phyloP scores from a whole-genome alignment of 78 protist species.

The Dictyostelium purpureum region DNA sequence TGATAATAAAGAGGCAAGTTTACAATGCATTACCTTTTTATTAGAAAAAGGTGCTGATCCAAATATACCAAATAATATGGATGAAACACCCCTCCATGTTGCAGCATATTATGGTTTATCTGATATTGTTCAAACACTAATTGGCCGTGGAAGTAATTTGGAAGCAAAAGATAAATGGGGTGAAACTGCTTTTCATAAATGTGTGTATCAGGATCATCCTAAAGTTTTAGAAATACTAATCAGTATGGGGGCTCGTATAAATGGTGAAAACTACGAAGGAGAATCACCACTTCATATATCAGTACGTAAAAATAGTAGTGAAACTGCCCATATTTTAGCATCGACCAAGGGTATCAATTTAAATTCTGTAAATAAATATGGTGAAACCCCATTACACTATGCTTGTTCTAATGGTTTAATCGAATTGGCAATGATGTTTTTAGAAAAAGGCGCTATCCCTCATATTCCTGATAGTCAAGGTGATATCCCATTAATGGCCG shows the following conservation, averaged over 20 bases:
- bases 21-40: background rate
- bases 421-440: constrained; percentile 45
- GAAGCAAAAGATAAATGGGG: constrained; percentile 72
- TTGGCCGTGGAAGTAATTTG: constrained; percentile 48
- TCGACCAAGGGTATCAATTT: background rate
- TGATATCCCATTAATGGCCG: constrained; percentile 72
- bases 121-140: constrained; percentile 34
- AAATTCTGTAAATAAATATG: constrained; percentile 36
- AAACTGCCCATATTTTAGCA: constrained; percentile 22
- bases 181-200: constrained; percentile 54
- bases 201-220: constrained; percentile 20
- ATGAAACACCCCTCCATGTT: constrained; percentile 46
- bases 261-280: constrained; percentile 34
- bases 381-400: constrained; percentile 72
- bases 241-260: constrained; percentile 55
- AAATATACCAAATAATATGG: constrained; percentile 26
- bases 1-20: background rate
- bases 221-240: constrained; percentile 13
- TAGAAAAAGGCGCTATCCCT: constrained; percentile 54
- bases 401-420: constrained; percentile 54
- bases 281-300: constrained; percentile 57
- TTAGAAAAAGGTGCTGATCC: constrained; percentile 75
- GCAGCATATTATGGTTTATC: constrained; percentile 32
- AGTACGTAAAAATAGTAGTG: constrained; percentile 11
- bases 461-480: constrained; percentile 65